Conservation (phyloP, 139 green algal species). For the Parachlorella kessleri region DNA sequence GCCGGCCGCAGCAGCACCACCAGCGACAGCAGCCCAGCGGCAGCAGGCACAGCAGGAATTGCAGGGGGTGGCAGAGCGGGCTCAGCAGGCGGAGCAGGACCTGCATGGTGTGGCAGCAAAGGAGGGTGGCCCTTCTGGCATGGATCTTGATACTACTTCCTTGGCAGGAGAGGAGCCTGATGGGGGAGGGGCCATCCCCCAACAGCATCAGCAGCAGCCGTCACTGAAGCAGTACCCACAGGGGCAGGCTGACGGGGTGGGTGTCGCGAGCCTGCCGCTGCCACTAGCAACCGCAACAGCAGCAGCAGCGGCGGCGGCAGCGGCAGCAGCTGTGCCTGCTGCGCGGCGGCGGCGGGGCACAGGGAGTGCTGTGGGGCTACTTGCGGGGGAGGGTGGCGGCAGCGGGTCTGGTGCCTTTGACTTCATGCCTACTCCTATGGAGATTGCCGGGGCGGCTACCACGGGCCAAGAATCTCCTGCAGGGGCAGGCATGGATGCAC, state of each 20-base stretch:
- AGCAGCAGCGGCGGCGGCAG: background rate
- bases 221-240: background rate
- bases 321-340: background rate
- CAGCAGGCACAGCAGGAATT: constrained; percentile 1
- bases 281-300: background rate
- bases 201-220: background rate
- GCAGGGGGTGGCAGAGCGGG: background rate
- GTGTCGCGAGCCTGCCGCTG: background rate
- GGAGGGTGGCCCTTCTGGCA: constrained; percentile 3
- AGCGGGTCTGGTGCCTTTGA: background rate
- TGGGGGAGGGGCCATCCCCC: background rate
- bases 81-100: constrained; percentile 9
- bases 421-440: constrained; percentile 35
- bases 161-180: constrained; percentile 5
- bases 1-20: constrained; percentile 2
- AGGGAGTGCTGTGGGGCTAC: background rate
- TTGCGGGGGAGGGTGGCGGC: background rate
- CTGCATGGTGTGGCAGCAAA: background rate
- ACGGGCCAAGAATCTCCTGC: background rate
- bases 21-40: background rate
- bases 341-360: background rate
- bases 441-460: constrained; percentile 15
- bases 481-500: background rate
- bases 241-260: background rate
- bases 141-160: background rate